phyloP scores from a whole-genome alignment of 805 yeast species.

The Naumovozyma baii region DNA sequence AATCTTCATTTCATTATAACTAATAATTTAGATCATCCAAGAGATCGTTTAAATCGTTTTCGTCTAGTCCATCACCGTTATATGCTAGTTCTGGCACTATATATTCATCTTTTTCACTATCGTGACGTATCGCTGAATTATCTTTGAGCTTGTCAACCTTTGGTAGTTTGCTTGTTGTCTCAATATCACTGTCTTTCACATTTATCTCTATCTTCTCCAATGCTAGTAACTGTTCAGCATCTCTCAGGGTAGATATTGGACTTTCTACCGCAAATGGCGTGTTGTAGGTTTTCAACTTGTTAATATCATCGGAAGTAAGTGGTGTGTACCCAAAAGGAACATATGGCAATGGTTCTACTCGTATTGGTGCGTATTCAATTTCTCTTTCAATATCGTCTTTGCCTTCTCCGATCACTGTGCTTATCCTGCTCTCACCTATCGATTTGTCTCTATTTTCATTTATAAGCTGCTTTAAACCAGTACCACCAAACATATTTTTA shows the following conservation, averaged over 20 bases:
- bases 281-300: slow-evolving; percentile 13
- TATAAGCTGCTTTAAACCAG: not conserved
- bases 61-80: not conserved
- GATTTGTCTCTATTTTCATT: not conserved
- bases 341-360: slow-evolving; percentile 33
- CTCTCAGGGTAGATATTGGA: not conserved
- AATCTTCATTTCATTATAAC: too few species aligned
- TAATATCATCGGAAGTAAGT: slow-evolving; percentile 28
- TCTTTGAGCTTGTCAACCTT: too few species aligned
- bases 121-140: too few species aligned
- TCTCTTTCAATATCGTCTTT: slow-evolving; percentile 21
- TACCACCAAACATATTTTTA: not conserved
- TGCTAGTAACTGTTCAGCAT: not conserved
- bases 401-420: slow-evolving; percentile 1
- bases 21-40: slow-evolving; percentile 2
- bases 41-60: not conserved
- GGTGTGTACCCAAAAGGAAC: slow-evolving; percentile 39
- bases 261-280: slow-evolving; percentile 11
- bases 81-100: not conserved
- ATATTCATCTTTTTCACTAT: not conserved
- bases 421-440: not conserved
- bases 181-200: not conserved
- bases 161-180: not conserved
- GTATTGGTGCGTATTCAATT: slow-evolving; percentile 41
- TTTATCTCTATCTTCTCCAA: not conserved